These are phyloP conservation scores for Phytophthora ramorum DNA, from an alignment of 352 stramenopile species.

Conservation along the genomic window DNA sequence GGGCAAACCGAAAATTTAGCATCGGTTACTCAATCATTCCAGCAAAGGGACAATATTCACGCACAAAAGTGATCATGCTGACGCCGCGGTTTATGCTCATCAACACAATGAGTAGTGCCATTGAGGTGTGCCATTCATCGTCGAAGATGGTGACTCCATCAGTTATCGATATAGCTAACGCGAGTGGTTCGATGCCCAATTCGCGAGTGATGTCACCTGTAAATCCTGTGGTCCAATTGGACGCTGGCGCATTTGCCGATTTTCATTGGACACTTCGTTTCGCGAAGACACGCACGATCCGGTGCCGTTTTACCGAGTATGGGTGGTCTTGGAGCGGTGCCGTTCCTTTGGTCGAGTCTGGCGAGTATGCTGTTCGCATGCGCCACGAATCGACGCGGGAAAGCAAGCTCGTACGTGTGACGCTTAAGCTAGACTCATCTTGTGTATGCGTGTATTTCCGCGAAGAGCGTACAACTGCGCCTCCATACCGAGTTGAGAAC, in stretches of 20 bases:
- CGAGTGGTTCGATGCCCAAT: conserved; percentile 47
- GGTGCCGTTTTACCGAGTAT: conserved; percentile 75
- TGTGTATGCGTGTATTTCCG: conserved; percentile 86
- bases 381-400: conserved; percentile 83
- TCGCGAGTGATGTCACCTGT: conserved; percentile 65
- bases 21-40: conserved; percentile 85
- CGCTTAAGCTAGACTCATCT: conserved; percentile 77
- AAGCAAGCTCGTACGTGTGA: conserved; percentile 80
- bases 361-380: conserved; percentile 85
- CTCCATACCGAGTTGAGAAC: conserved; percentile 89
- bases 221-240: conserved; percentile 72
- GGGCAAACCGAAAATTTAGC: conserved; percentile 69
- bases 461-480: conserved; percentile 78
- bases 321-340: conserved; percentile 88
- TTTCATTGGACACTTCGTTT: conserved; percentile 86
- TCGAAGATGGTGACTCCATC: conserved; percentile 60
- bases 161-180: conserved; percentile 49
- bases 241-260: conserved; percentile 80
- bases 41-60: conserved; percentile 79
- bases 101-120: conserved; percentile 71
- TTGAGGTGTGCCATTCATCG: conserved; percentile 86
- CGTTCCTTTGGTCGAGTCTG: conserved; percentile 74
- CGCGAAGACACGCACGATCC: conserved; percentile 75
- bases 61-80: conserved; percentile 90
- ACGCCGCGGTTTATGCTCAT: conserved; percentile 87